Conservation (phyloP, 192 early-diverging fungal genomes). For the Rhizophagus clarus region DNA sequence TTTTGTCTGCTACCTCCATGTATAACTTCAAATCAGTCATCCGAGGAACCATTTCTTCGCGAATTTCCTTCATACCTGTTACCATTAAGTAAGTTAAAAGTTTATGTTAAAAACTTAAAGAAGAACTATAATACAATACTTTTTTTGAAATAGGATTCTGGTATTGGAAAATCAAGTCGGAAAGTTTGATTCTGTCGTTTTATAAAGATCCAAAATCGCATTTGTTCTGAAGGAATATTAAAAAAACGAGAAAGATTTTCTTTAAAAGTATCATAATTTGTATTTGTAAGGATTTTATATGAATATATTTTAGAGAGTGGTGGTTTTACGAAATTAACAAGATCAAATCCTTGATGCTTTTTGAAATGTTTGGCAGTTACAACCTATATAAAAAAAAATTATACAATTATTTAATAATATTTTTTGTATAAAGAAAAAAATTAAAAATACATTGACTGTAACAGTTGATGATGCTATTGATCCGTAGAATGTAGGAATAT, state of each 20-base stretch:
- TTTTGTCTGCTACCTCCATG: constrained; percentile 41
- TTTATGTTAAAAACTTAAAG: neutral
- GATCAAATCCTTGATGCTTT: constrained; percentile 83
- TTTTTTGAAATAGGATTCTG: constrained; percentile 43
- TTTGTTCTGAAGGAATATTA: constrained; percentile 48
- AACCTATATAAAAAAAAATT: constrained; percentile 43
- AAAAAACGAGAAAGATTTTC: constrained; percentile 49
- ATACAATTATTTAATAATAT: too few species aligned
- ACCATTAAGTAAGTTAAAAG: neutral
- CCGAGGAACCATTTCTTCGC: constrained; percentile 38
- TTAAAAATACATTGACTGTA: too few species aligned
- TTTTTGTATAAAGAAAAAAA: too few species aligned
- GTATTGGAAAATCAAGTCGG: constrained; percentile 75
- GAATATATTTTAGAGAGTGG: neutral
- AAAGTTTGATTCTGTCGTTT: constrained; percentile 91
- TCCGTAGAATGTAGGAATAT: too few species aligned
- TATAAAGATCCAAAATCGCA: constrained; percentile 86
- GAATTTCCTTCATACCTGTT: constrained; percentile 43
- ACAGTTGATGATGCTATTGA: too few species aligned
- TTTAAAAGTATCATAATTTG: constrained; percentile 58
- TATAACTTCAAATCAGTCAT: constrained; percentile 41
- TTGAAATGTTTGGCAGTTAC: constrained; percentile 69
- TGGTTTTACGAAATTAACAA: constrained; percentile 65
- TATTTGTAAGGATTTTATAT: constrained; percentile 58
- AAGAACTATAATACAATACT: constrained; percentile 46